phyloP scores from a whole-genome alignment of 805 yeast genomes.

The Kluyveromyces aestuarii region DNA sequence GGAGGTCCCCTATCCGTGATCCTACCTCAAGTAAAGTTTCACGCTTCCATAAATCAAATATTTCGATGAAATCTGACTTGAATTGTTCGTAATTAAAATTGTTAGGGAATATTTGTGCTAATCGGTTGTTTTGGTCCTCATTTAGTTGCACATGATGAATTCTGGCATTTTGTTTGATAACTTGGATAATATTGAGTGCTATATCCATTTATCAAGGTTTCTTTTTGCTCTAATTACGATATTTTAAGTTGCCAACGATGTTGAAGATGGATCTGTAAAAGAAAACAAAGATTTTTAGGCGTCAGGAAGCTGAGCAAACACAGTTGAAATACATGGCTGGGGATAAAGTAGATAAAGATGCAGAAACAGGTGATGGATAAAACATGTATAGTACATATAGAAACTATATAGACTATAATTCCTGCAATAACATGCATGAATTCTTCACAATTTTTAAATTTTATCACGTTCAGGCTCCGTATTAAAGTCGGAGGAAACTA shows the following conservation, averaged over 20 bases:
- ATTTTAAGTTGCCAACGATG: background rate
- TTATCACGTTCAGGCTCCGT: too few relatives aligned
- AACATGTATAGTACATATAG: too few relatives aligned
- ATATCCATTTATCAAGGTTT: background rate
- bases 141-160: background rate
- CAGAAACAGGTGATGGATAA: background rate
- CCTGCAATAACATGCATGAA: too few relatives aligned
- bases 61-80: background rate
- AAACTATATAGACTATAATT: too few relatives aligned
- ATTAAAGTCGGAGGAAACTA: too few relatives aligned
- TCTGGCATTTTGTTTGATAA: background rate
- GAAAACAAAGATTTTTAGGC: too few relatives aligned
- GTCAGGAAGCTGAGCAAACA: too few relatives aligned
- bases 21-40: background rate
- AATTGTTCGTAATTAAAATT: background rate
- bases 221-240: background rate
- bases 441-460: too few relatives aligned
- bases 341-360: too few relatives aligned
- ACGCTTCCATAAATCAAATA: background rate
- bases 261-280: background rate
- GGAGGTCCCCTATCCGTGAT: background rate
- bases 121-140: background rate
- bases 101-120: background rate
- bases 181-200: background rate
- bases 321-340: too few relatives aligned